A percentile compares a stretch with the other conserved stretches of the same genome.
Evolutionary conservation across 2,329 filamentous ascomycete species (phyloP).

Genomic region (Dryadomyces quercivorus): DNA sequence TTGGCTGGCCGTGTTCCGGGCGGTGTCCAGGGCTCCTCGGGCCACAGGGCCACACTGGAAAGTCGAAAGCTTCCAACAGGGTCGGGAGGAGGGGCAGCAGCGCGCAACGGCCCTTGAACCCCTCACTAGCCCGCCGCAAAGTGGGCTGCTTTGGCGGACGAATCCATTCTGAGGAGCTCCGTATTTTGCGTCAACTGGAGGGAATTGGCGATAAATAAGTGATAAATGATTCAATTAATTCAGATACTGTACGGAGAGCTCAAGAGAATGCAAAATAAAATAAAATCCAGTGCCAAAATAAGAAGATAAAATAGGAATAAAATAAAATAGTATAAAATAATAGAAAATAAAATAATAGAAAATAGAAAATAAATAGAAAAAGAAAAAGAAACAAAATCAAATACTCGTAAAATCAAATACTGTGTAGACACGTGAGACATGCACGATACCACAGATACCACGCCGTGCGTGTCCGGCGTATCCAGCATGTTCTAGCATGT

Average conservation of each 20-base stretch:
- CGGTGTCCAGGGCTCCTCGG: neutral
- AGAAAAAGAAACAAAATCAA: too few relatives aligned
- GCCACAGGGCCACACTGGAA: too few relatives aligned
- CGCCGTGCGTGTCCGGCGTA: neutral
- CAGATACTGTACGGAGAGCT: neutral
- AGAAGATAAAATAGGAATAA: too few relatives aligned
- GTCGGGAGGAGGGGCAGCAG: neutral
- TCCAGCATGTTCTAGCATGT: neutral
- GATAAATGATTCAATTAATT: too few relatives aligned
- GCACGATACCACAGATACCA: neutral
- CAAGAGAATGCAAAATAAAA: neutral
- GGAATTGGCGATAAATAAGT: too few relatives aligned
- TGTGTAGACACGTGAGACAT: neutral
- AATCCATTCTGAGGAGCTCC: too few relatives aligned
- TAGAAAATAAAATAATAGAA: too few relatives aligned
- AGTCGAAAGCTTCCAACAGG: neutral
- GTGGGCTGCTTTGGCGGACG: neutral
- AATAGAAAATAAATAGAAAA: too few relatives aligned
- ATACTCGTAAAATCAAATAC: too few relatives aligned
- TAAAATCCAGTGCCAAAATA: too few relatives aligned
- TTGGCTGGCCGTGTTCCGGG: neutral
- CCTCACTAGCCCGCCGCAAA: neutral
- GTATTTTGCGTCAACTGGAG: neutral
- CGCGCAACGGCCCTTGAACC: constrained; percentile 1
- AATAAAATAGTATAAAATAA: too few relatives aligned